A percentile compares a stretch with the other conserved stretches of the same genome.
phyloP scores from a whole-genome alignment of 129 eudicot genomes.

The Smallanthus sonchifolius region DNA sequence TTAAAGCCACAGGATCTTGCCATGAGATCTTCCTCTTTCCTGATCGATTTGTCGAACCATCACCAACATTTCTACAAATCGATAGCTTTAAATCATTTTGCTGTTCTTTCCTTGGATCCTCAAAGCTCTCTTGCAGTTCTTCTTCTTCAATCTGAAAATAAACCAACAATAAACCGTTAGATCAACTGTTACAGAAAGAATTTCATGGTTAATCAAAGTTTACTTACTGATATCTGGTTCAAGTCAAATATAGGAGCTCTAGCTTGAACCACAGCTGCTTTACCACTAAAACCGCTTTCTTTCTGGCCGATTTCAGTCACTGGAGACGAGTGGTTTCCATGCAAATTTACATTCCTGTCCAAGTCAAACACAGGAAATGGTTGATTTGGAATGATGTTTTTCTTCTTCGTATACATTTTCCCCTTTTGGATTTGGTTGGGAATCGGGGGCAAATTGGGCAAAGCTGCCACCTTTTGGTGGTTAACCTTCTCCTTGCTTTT shows the following conservation, averaged over 20 bases:
- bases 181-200: background rate
- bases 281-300: conserved; percentile 29
- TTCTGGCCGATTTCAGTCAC: conserved; percentile 42
- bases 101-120: conserved; percentile 44
- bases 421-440: conserved; percentile 33
- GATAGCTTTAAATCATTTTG: conserved; percentile 59
- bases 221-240: conserved; percentile 67
- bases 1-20: conserved; percentile 93
- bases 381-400: conserved; percentile 11
- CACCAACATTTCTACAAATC: conserved; percentile 65
- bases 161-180: background rate
- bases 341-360: conserved; percentile 23
- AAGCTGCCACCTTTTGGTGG: conserved; percentile 31
- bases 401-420: conserved; percentile 34
- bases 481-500: conserved; percentile 16
- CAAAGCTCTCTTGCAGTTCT: conserved; percentile 40
- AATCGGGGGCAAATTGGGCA: conserved; percentile 32
- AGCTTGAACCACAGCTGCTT: conserved; percentile 25
- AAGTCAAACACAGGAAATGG: conserved; percentile 19
- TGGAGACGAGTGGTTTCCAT: conserved; percentile 16
- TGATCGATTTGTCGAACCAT: conserved; percentile 53
- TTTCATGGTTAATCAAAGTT: background rate
- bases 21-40: conserved; percentile 90
- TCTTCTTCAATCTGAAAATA: conserved; percentile 60
- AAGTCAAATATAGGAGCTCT: conserved; percentile 66